Conservation (phyloP, 2,329 filamentous ascomycete species). For the Calonectria pseudoturangicola region DNA sequence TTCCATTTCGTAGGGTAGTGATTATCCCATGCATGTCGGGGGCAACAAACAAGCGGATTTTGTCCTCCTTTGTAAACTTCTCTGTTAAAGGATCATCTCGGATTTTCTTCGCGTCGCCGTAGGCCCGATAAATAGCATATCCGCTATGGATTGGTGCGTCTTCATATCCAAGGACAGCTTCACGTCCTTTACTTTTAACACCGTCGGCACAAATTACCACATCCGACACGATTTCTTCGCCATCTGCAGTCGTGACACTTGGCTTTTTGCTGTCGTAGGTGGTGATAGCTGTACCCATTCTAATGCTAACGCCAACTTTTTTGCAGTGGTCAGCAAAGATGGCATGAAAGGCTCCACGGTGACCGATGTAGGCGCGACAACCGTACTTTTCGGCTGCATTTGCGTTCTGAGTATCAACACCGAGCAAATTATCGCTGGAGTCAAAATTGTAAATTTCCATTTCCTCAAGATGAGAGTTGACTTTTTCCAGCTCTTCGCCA, state of each 20-base stretch:
- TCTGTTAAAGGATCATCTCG: conserved; percentile 6
- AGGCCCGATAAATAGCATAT: conserved; percentile 1
- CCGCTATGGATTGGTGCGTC: conserved; percentile 13
- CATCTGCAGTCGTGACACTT: neutral
- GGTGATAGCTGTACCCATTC: conserved; percentile 1
- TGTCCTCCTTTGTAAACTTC: conserved; percentile 21
- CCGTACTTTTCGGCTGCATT: neutral
- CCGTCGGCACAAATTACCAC: conserved; percentile 8
- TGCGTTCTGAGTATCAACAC: neutral
- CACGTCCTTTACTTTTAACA: conserved; percentile 3
- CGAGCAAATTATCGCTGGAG: neutral
- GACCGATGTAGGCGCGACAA: neutral
- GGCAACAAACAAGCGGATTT: neutral
- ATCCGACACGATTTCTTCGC: neutral
- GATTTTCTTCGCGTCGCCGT: neutral
- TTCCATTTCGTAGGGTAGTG: conserved; percentile 6
- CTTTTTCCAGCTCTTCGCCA: neutral
- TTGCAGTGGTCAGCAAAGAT: neutral
- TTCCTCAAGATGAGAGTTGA: neutral
- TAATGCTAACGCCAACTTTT: neutral
- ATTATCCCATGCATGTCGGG: conserved; percentile 16
- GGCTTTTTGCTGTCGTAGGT: conserved; percentile 9
- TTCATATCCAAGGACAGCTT: neutral
- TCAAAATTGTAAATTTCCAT: conserved; percentile 21
- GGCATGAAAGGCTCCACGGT: neutral